phyloP scores from a whole-genome alignment of 2,329 filamentous ascomycete genomes.

The Ramularia endophylla region DNA sequence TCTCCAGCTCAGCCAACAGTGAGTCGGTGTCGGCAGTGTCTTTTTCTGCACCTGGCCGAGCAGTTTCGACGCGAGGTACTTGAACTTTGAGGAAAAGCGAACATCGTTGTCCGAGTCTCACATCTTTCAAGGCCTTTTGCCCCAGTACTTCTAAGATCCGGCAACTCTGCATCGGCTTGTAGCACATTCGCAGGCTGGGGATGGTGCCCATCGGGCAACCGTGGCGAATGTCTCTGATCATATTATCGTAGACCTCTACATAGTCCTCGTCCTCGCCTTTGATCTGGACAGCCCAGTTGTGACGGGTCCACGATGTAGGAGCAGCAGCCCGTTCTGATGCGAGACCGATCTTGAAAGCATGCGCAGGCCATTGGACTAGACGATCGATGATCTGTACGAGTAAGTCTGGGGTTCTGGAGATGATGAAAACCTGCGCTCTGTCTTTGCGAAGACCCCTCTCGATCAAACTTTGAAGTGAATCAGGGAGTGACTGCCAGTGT shows the following conservation, averaged over 20 bases:
- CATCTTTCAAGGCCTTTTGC: constrained; percentile 24
- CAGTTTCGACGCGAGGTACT: constrained; percentile 17
- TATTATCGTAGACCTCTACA: constrained; percentile 9
- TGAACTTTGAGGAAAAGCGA: constrained; percentile 26
- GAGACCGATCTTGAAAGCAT: constrained; percentile 16
- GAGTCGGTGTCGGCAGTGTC: constrained; percentile 21
- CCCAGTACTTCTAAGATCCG: constrained; percentile 25
- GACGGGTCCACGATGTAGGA: background rate
- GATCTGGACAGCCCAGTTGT: constrained; percentile 11
- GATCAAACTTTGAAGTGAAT: constrained; percentile 4
- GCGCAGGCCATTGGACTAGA: constrained; percentile 12
- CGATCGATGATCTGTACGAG: constrained; percentile 10
- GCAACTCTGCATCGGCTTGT: constrained; percentile 23
- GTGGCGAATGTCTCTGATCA: constrained; percentile 11
- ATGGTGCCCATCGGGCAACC: constrained; percentile 18
- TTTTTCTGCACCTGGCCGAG: background rate
- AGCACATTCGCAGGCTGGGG: constrained; percentile 26
- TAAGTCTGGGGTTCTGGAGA: constrained; percentile 9
- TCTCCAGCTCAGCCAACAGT: constrained; percentile 29
- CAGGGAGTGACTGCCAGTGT: constrained; percentile 11
- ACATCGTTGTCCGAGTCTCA: constrained; percentile 20
- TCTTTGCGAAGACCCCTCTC: constrained; percentile 6
- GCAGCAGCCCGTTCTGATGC: background rate
- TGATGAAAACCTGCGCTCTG: constrained; percentile 10
- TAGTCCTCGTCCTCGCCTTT: constrained; percentile 6